phyloP scores from a whole-genome alignment of 2,329 filamentous ascomycete species.

The Alternaria triticimaculans region DNA sequence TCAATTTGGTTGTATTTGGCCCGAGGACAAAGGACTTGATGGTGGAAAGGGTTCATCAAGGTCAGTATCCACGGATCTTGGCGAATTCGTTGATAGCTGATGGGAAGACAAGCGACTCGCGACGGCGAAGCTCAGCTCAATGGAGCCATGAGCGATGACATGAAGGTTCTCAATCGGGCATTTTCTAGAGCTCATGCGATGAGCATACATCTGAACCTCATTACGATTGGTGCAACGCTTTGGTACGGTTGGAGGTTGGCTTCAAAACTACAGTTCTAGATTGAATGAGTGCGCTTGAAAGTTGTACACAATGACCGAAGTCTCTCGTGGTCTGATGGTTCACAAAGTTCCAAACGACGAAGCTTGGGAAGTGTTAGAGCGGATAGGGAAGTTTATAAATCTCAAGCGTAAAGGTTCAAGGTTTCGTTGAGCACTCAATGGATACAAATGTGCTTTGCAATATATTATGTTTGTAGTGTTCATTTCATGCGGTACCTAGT shows the following conservation, averaged over 20 bases:
- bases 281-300: not conserved
- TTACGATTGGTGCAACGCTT: constrained; percentile 43
- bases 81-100: not conserved
- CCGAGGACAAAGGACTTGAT: constrained; percentile 45
- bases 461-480: too few relatives aligned
- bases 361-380: too few relatives aligned
- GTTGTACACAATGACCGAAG: not conserved
- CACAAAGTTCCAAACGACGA: not conserved
- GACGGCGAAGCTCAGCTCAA: constrained; percentile 11
- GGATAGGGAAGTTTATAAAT: too few relatives aligned
- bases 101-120: constrained; percentile 18
- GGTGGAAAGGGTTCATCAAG: constrained; percentile 43
- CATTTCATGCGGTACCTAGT: too few relatives aligned
- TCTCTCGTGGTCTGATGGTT: not conserved
- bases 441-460: too few relatives aligned
- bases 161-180: constrained; percentile 35
- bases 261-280: not conserved
- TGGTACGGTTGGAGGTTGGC: constrained; percentile 26
- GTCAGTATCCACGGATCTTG: constrained; percentile 13
- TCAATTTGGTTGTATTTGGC: constrained; percentile 49
- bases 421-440: too few relatives aligned
- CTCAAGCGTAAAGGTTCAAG: too few relatives aligned
- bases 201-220: constrained; percentile 53
- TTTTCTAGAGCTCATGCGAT: constrained; percentile 52
- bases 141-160: constrained; percentile 17